Conservation (phyloP, 2,329 filamentous ascomycete species). For the Colletotrichum horii region DNA sequence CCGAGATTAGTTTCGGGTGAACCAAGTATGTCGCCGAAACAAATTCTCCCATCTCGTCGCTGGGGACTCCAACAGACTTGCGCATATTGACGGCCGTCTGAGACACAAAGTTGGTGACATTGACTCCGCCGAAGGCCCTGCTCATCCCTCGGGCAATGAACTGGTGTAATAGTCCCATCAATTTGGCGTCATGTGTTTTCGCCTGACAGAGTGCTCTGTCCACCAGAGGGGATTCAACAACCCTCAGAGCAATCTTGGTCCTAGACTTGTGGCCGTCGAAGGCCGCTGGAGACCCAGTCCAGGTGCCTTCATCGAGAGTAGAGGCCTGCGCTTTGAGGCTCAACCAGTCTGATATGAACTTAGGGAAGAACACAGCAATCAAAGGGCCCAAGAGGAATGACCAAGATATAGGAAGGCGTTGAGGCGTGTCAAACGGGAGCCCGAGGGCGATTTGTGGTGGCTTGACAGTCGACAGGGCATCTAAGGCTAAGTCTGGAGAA, state of each 20-base stretch:
- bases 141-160: slow-evolving; percentile 43
- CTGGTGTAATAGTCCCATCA: slow-evolving; percentile 46
- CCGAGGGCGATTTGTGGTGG: slow-evolving; percentile 28
- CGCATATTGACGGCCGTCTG: slow-evolving; percentile 47
- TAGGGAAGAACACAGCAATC: slow-evolving; percentile 40
- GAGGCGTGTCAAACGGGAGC: slow-evolving; percentile 41
- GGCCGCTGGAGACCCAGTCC: slow-evolving; percentile 32
- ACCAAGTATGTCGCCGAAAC: slow-evolving; percentile 32
- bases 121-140: slow-evolving; percentile 26
- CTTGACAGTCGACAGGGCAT: not conserved
- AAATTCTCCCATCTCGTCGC: slow-evolving; percentile 41
- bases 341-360: slow-evolving; percentile 33
- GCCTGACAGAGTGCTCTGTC: slow-evolving; percentile 31
- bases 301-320: slow-evolving; percentile 33
- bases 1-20: slow-evolving; percentile 21
- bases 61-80: slow-evolving; percentile 30
- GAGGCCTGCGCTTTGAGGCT: slow-evolving; percentile 33
- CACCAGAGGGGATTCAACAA: slow-evolving; percentile 32
- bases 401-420: slow-evolving; percentile 47
- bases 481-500: not conserved
- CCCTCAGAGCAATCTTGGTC: slow-evolving; percentile 35
- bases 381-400: slow-evolving; percentile 45
- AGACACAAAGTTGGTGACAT: slow-evolving; percentile 38
- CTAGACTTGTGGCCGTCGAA: slow-evolving; percentile 28
- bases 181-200: slow-evolving; percentile 37